Evolutionary conservation across 805 yeast genomes (phyloP), one percentile per base, ranked within the genome.

Genomic region (Ogataea wickerhamii): DNA sequence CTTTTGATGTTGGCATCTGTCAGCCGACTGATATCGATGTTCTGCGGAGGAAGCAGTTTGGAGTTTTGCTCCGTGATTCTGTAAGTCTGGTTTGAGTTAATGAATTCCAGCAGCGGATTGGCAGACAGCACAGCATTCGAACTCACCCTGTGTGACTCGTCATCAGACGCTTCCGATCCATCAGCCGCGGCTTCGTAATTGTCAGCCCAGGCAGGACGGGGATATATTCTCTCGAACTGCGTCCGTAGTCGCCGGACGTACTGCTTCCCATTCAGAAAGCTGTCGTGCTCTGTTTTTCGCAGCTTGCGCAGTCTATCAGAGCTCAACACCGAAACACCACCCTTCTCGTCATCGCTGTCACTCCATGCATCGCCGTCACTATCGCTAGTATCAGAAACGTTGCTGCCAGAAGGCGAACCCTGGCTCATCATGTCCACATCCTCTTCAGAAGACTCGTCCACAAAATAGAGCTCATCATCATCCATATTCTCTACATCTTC

Each of bases 271-370:
- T 42, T 56, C 38, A 56, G 52, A 36, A 47, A 53, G 48, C 56
- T 61, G 51, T 60, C 66, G 28, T 45, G 49, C 37, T 63, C 80
- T 0, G 74, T 58, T 32, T 71, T 69, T 53, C 96, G 76, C 49
- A 93, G 69, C 63, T 91, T 93, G 47, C 75, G 79, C 22, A 82
- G 61, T 48, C 74, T 77, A 47, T 82, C 81, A 1, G 80, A 66
- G 1, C 73, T 59, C 12, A 68, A 55, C 21, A 93, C 61, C 2
- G 93, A 76, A 5, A 91, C 70, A 16, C 66, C 64, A 18, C 85
- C 49, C 30, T 69, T 70, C 45, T 89, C 98, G 59, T 93, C 98
- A 53, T 89, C 98, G 41, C 94, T 82, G 63, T 93, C 98, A 12
- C 60, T 60, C 98, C 98, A 93, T 2, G 81, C 87, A 38, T 69